Evolutionary conservation across 1,139 yeast species (phyloP).

Genomic region (Suhomyces bokatorum): DNA sequence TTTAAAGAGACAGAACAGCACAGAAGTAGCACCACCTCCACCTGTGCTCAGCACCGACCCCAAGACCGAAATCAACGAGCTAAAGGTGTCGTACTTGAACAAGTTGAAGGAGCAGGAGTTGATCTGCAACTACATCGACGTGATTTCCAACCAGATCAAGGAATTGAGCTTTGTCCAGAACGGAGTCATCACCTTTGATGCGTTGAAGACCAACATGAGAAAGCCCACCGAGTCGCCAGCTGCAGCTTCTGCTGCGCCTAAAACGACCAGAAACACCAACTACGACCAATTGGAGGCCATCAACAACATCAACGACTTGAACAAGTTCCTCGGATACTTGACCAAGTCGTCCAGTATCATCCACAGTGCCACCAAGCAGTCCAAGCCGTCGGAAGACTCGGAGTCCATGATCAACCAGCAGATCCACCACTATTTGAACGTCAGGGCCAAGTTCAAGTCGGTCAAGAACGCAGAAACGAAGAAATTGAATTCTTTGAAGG

Average conservation of each 20-base stretch:
- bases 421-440: constrained; percentile 36
- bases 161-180: constrained; percentile 48
- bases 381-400: constrained; percentile 13
- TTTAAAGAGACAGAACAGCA: background rate
- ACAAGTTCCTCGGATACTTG: constrained; percentile 43
- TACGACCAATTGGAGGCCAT: constrained; percentile 44
- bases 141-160: constrained; percentile 46
- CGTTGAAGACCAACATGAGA: constrained; percentile 24
- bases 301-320: constrained; percentile 44
- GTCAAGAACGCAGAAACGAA: constrained; percentile 21
- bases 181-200: constrained; percentile 49
- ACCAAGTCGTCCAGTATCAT: constrained; percentile 42
- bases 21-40: constrained; percentile 5
- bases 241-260: constrained; percentile 9
- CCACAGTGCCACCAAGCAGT: constrained; percentile 42
- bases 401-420: constrained; percentile 32
- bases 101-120: constrained; percentile 48
- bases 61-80: constrained; percentile 21
- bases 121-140: constrained; percentile 46
- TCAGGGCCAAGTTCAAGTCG: constrained; percentile 27
- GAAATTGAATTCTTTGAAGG: constrained; percentile 14
- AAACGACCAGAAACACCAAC: constrained; percentile 10
- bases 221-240: constrained; percentile 8
- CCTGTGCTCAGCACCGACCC: constrained; percentile 16
- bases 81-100: constrained; percentile 37